These are phyloP conservation scores for Globomyces pollinis-pini DNA, from an alignment of 192 early-diverging fungal species.

Conservation along the genomic window DNA sequence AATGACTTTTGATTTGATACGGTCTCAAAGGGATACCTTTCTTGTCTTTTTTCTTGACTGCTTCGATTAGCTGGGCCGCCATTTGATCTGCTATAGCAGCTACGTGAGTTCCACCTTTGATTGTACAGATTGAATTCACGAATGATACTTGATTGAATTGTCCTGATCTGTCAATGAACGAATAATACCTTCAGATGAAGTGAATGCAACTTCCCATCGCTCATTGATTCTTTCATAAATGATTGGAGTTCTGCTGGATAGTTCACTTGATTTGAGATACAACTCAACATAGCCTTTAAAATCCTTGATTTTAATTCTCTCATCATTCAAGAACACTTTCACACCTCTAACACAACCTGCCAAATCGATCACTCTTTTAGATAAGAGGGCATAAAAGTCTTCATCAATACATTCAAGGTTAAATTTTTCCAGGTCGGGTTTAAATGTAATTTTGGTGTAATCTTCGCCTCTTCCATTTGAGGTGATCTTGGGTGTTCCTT, in stretches of 20 bases:
- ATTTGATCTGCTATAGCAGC: constrained; percentile 56
- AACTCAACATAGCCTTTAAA: constrained; percentile 89
- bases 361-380: constrained; percentile 89
- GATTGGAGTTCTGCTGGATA: constrained; percentile 23
- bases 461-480: constrained; percentile 59
- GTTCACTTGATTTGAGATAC: constrained; percentile 43
- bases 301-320: constrained; percentile 68
- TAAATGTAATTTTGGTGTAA: constrained; percentile 89
- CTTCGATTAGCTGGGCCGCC: constrained; percentile 55
- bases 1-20: constrained; percentile 77
- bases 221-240: constrained; percentile 70
- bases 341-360: constrained; percentile 77
- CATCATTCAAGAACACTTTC: constrained; percentile 83
- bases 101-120: constrained; percentile 65
- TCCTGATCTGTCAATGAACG: no score
- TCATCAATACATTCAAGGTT: constrained; percentile 78
- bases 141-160: constrained; percentile 95
- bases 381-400: constrained; percentile 78
- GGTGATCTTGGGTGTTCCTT: constrained; percentile 66
- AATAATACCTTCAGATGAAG: constrained; percentile 87
- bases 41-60: constrained; percentile 69
- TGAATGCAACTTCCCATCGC: constrained; percentile 91
- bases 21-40: constrained; percentile 65
- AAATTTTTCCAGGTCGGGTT: constrained; percentile 87
- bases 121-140: constrained; percentile 94